Evolutionary conservation across 169 alveolate species (phyloP).

Genomic region (Babesia bovis): DNA sequence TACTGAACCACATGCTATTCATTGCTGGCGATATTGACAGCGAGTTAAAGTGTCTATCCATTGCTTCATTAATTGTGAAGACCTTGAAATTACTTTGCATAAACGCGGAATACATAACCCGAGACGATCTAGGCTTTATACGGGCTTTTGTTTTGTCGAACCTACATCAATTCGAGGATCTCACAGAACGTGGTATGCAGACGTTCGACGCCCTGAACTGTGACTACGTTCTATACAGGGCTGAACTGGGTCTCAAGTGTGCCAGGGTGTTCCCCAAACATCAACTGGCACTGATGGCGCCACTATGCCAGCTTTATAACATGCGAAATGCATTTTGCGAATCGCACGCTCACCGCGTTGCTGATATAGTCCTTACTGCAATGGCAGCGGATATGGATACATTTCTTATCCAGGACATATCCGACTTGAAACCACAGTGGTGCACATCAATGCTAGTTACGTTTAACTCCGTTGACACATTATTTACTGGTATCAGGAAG

Average conservation of each 20-base stretch:
- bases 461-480: neutral
- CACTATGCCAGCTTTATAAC: slow-evolving; percentile 34
- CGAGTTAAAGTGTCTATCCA: slow-evolving; percentile 48
- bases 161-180: slow-evolving; percentile 35
- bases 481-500: neutral
- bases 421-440: slow-evolving; percentile 3
- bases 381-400: neutral
- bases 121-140: slow-evolving; percentile 15
- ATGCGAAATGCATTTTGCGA: slow-evolving; percentile 7
- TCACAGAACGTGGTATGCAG: slow-evolving; percentile 56
- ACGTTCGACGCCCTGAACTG: slow-evolving; percentile 42
- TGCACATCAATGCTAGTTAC: neutral
- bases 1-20: neutral
- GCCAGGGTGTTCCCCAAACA: neutral
- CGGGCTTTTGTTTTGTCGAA: slow-evolving; percentile 14
- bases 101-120: slow-evolving; percentile 2
- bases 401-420: neutral
- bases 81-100: slow-evolving; percentile 15
- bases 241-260: slow-evolving; percentile 30
- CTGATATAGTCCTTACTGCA: neutral
- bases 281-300: slow-evolving; percentile 35
- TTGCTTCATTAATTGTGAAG: slow-evolving; percentile 47
- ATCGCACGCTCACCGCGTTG: slow-evolving; percentile 17
- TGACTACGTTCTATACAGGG: slow-evolving; percentile 23
- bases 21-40: neutral